Evolutionary conservation across 495 filamentous ascomycete genomes (phyloP).

Genomic region (Sordaria brevicollis): DNA sequence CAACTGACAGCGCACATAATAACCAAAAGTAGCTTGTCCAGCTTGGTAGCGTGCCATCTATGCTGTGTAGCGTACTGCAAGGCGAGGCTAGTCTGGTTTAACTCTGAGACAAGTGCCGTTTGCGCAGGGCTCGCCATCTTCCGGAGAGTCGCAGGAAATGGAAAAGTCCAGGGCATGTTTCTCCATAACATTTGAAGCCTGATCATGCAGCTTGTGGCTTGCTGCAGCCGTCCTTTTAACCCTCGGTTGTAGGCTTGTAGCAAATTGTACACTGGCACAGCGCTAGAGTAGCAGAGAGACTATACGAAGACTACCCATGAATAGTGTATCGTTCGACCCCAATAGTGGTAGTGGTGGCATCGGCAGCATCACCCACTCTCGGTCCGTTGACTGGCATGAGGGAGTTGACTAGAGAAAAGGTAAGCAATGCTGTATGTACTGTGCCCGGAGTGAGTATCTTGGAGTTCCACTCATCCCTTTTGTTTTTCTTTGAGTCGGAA

Average conservation of each 20-base stretch:
- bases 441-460: neutral
- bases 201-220: neutral
- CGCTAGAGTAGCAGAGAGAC: neutral
- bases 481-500: neutral
- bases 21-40: neutral
- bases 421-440: neutral
- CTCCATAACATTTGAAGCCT: neutral
- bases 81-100: neutral
- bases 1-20: neutral
- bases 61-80: neutral
- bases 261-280: neutral
- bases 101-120: neutral
- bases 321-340: neutral
- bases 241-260: too few species aligned
- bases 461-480: neutral
- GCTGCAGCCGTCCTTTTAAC: neutral
- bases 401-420: neutral
- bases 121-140: neutral
- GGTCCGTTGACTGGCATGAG: too few species aligned
- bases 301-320: neutral
- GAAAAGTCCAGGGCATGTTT: neutral
- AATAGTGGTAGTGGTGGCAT: neutral
- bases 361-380: neutral
- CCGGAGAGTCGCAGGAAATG: neutral
- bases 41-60: neutral